A percentile compares a stretch with the other conserved stretches of the same genome.
Evolutionary conservation across 139 green algal genomes (phyloP).

Genomic region (Diplosphaera chodatii): DNA sequence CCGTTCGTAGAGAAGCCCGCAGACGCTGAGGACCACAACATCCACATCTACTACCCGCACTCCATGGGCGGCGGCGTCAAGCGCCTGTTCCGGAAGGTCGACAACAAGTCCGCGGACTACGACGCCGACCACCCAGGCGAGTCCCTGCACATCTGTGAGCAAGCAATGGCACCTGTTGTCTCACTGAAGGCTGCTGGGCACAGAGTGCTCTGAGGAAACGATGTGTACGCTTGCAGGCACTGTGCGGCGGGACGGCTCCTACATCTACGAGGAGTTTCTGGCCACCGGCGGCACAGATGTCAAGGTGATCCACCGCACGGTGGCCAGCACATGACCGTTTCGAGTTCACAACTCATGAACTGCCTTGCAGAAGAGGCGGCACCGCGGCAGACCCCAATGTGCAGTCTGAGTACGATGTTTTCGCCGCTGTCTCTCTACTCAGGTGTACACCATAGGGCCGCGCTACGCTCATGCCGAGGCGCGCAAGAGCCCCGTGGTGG

Average conservation of each 20-base stretch:
- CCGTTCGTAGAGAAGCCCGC: constrained; percentile 99
- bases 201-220: neutral
- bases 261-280: constrained; percentile 98
- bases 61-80: constrained; percentile 96
- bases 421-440: neutral
- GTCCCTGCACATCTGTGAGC: no score
- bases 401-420: no score
- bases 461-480: constrained; percentile 98
- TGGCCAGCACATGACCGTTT: no score
- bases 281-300: constrained; percentile 96
- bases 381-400: no score
- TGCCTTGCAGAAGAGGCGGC: no score
- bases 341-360: no score
- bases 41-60: constrained; percentile 98
- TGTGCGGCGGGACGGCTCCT: constrained; percentile 72
- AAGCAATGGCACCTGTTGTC: no score
- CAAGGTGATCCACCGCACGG: no score
- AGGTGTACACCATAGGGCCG: constrained; percentile 81
- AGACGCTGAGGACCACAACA: constrained; percentile 94
- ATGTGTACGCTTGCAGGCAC: neutral
- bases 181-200: no score
- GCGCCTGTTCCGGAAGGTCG: constrained; percentile 92
- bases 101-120: constrained; percentile 78
- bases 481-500: constrained; percentile 93
- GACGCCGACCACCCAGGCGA: constrained; percentile 64